Base-by-base conservation (phyloP, 106 monocot genomes). In the Alisma plantagoaquatica region DNA sequence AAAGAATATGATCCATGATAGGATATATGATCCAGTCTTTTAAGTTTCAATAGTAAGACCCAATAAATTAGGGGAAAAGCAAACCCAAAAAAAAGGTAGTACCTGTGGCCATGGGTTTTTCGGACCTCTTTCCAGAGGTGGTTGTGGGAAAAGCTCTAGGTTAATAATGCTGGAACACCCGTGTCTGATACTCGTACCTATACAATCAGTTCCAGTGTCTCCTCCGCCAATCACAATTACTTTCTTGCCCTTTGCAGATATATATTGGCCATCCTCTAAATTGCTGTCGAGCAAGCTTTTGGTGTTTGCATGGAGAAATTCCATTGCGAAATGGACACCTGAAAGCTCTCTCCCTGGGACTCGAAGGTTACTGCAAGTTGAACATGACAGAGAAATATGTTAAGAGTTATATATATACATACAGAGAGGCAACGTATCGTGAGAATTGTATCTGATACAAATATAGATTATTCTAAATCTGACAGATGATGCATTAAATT, bases 51-150 rank as follows among this genome's bases (percentile, higher is more conserved):
- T n/a, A n/a, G n/a, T n/a, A n/a, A n/a, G n/a, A n/a, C n/a, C n/a
- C n/a, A n/a, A n/a, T n/a, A n/a, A n/a, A n/a, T n/a, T n/a, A 26
- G 7, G 31, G 23, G 10, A 18, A 18, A 33, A 12, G 7, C 3
- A 7, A 18, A 10, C 10, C 44, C 4, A 64, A 7, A 11, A 29
- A 48, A 48, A 10, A 41, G 31, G 14, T 5, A 4, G 33, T 26
- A 92, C 92, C 86, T 92, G 92, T 9, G 92, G 92, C 92, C 92
- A 92, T 9, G 86, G 92, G 71, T 92, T 92, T 54, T 57, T 73
- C 15, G 70, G 64, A 22, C 79, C 79, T 69, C 92, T 76, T 33
- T 47, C 74, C 43, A 33, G 20, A 27, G 92, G 79, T 59, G 92
- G 86, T 61, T 82, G 62, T 3, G 92, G 41, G 43, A 77, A 59